Percentiles rank a stretch among this genome's conserved stretches.
Conservation (phyloP, 306 rosid genomes). For the Inga leiocalycina region DNA sequence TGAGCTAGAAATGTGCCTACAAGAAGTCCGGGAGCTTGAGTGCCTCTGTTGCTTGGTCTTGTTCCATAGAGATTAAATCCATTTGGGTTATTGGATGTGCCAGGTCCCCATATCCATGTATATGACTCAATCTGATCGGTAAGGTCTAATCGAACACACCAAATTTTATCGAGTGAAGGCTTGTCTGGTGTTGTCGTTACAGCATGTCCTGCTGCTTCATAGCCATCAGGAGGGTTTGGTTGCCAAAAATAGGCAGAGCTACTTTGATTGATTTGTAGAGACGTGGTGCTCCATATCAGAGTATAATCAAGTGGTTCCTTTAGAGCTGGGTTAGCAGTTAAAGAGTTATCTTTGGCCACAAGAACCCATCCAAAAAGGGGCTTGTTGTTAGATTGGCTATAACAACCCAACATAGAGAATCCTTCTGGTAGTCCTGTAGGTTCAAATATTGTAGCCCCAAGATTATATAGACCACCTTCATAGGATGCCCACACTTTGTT, state of each 20-base stretch:
- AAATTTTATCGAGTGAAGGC: slow-evolving; percentile 48
- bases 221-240: slow-evolving; percentile 55
- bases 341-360: slow-evolving; percentile 32
- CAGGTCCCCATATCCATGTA: slow-evolving; percentile 57
- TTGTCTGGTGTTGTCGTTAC: slow-evolving; percentile 51
- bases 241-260: slow-evolving; percentile 55
- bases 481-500: slow-evolving; percentile 47
- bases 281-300: slow-evolving; percentile 55
- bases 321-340: slow-evolving; percentile 21
- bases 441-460: slow-evolving; percentile 60
- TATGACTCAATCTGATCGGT: slow-evolving; percentile 49
- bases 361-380: background rate
- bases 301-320: slow-evolving; percentile 51
- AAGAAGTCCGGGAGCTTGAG: slow-evolving; percentile 42
- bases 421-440: slow-evolving; percentile 54
- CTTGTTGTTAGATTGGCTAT: slow-evolving; percentile 54
- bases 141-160: slow-evolving; percentile 18
- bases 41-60: slow-evolving; percentile 48
- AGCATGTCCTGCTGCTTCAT: slow-evolving; percentile 47
- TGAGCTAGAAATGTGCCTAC: slow-evolving; percentile 52
- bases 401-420: slow-evolving; percentile 50
- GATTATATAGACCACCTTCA: slow-evolving; percentile 60
- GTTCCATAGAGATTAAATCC: slow-evolving; percentile 44
- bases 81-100: background rate
- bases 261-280: slow-evolving; percentile 41